These are phyloP conservation scores for Saccharomycopsis babjevae DNA, from an alignment of 805 yeast genomes.

Conservation along the genomic window DNA sequence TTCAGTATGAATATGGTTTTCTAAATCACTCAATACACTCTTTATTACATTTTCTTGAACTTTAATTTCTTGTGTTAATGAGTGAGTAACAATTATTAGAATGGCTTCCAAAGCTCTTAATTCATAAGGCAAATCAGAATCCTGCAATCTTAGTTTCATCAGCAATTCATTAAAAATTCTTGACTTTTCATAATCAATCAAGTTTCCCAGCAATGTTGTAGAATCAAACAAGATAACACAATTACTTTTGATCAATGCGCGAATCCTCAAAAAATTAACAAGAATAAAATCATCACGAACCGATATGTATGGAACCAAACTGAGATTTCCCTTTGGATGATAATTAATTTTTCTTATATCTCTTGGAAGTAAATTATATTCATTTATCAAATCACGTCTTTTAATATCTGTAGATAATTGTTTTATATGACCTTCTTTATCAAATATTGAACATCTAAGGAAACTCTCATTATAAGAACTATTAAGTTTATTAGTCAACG, in stretches of 20 bases:
- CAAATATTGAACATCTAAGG: slow-evolving; percentile 62
- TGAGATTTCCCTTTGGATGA: slow-evolving; percentile 44
- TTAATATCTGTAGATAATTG: slow-evolving; percentile 67
- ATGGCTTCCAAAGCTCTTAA: slow-evolving; percentile 78
- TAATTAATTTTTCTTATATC: slow-evolving; percentile 71
- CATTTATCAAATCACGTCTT: slow-evolving; percentile 57
- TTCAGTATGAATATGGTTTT: slow-evolving; percentile 69
- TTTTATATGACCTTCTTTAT: slow-evolving; percentile 53
- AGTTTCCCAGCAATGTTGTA: slow-evolving; percentile 46
- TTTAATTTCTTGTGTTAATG: slow-evolving; percentile 65
- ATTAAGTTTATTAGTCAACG: slow-evolving; percentile 6
- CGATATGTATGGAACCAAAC: slow-evolving; percentile 82
- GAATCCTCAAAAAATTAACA: slow-evolving; percentile 75
- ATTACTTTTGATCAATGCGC: slow-evolving; percentile 78
- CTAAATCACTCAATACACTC: slow-evolving; percentile 55
- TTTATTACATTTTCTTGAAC: slow-evolving; percentile 51
- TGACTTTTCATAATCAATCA: slow-evolving; percentile 42
- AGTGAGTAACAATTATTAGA: slow-evolving; percentile 68
- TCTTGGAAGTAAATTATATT: slow-evolving; percentile 72
- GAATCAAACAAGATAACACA: slow-evolving; percentile 77
- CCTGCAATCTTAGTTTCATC: slow-evolving; percentile 44
- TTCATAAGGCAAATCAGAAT: slow-evolving; percentile 45
- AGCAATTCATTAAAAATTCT: slow-evolving; percentile 45
- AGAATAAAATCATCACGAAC: slow-evolving; percentile 71
- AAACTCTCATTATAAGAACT: slow-evolving; percentile 4